These are phyloP conservation scores for Irpex sp. DNA, from an alignment of 1,284 basidiomycete genomes.

Conservation along the genomic window DNA sequence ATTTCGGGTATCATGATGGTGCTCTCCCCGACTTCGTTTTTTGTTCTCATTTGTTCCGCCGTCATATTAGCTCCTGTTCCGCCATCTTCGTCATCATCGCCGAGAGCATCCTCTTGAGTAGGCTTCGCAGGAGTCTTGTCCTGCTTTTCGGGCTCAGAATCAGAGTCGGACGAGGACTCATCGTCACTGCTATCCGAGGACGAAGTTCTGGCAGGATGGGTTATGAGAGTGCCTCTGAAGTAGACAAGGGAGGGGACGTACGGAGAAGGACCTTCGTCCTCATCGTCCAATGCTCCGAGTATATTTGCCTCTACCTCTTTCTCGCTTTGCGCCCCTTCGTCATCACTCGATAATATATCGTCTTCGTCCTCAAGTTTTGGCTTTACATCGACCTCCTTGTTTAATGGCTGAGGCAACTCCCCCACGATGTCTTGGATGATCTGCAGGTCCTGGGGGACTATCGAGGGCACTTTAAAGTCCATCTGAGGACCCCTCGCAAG, in stretches of 20 bases:
- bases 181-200: constrained; percentile 19
- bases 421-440: constrained; percentile 66
- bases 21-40: constrained; percentile 54
- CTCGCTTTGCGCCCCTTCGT: constrained; percentile 43
- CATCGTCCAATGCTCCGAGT: constrained; percentile 32
- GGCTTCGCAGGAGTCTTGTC: constrained; percentile 17
- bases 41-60: constrained; percentile 48
- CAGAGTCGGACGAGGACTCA: constrained; percentile 36
- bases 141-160: constrained; percentile 32
- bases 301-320: constrained; percentile 64
- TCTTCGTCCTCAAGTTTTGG: constrained; percentile 26
- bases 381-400: not conserved
- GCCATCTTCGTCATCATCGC: constrained; percentile 47
- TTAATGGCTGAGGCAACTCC: constrained; percentile 13
- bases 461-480: constrained; percentile 54
- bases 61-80: constrained; percentile 32
- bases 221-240: too few species aligned
- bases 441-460: constrained; percentile 63
- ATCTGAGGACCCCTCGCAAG: constrained; percentile 5
- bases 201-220: constrained; percentile 4
- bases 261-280: constrained; percentile 11
- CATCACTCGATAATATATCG: constrained; percentile 27
- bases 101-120: constrained; percentile 28
- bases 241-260: too few species aligned
- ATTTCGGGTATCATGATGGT: constrained; percentile 51